Evolutionary conservation across 2,329 filamentous ascomycete genomes (phyloP), one percentile per base, ranked within the genome.

Genomic region (Botrytis medusae): DNA sequence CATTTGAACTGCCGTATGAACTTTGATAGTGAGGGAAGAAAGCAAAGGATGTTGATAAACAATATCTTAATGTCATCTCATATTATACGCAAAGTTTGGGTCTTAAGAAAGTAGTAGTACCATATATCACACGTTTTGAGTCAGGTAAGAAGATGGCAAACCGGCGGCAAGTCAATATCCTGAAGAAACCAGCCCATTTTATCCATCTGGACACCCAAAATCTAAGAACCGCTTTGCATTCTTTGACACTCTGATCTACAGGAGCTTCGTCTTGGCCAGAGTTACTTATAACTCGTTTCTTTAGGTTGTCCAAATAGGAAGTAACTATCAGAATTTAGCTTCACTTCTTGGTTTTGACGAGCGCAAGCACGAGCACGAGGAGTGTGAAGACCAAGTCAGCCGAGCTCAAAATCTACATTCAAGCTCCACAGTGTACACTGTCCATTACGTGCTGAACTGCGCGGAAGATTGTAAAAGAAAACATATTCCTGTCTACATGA

Each of bases 271-370:
- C 4, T 25, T 51, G 10, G 14, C 9, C 22, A 25, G 22, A 51
- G 1, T 1, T 5, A 51, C 0, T 2, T 25, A 2, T 25, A 5
- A 25, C 14, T 6, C 4, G 5, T 51, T 12, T 3, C 14, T 51
- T 5, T 25, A 12, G 20, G 20, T 4, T 7, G 10, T 48, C 1
- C 0, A 4, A 6, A 10, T 25, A 25, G 25, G 1, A 51, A 51
- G 0, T 25, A 12, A 5, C n/a, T 51, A 48, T n/a, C 48, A 51
- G n/a, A 51, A n/a, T 51, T 4, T 12, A 51, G 10, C 25, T n/a
- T 51, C 25, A 51, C 25, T 51, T 51, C 46, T 25, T 12, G 48
- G 22, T 14, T 51, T 25, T 51, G 9, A 25, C 25, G 0, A 14
- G 10, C 4, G 14, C 25, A 1, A 14, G 10, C 4, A n/a, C 48